Conservation (phyloP, 116 monocot species). For the Posidonia oceanica region DNA sequence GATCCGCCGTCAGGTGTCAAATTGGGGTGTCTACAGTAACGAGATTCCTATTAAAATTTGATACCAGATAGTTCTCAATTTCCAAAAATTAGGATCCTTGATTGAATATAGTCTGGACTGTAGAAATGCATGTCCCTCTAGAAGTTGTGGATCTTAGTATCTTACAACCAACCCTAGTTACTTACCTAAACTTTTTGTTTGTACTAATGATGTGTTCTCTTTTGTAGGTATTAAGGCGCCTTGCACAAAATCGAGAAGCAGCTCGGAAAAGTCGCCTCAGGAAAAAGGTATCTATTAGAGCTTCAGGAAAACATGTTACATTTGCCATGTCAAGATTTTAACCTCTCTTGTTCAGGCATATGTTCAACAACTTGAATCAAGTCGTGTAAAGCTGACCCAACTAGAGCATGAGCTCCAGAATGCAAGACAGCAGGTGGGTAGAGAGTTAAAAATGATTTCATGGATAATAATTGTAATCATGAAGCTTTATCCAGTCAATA, state of each 20-base stretch:
- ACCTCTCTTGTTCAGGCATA: conserved; percentile 41
- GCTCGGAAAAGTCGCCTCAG: conserved; percentile 81
- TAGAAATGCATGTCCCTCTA: too few relatives aligned
- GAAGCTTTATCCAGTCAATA: too few relatives aligned
- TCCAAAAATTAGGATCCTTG: too few relatives aligned
- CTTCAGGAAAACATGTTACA: background rate
- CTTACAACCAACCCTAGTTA: background rate
- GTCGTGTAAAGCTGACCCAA: conserved; percentile 64
- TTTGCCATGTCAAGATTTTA: background rate
- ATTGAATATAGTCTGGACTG: too few relatives aligned
- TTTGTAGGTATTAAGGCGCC: conserved; percentile 61
- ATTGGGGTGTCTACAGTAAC: too few relatives aligned
- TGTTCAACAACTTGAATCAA: conserved; percentile 86
- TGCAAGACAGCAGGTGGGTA: conserved; percentile 61
- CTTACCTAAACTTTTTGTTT: too few relatives aligned
- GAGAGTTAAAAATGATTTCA: too few relatives aligned
- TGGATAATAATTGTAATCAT: too few relatives aligned
- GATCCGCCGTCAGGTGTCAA: too few relatives aligned
- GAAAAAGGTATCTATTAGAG: conserved; percentile 47
- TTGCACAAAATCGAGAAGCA: conserved; percentile 96
- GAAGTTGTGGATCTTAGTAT: background rate
- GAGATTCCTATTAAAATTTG: too few relatives aligned
- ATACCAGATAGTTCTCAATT: too few relatives aligned
- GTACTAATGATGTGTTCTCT: too few relatives aligned
- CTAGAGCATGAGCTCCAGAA: conserved; percentile 68